A percentile compares a stretch with the other conserved stretches of the same genome.
phyloP scores from a whole-genome alignment of 305 asterid genomes.

The Fraxinus dipetala region DNA sequence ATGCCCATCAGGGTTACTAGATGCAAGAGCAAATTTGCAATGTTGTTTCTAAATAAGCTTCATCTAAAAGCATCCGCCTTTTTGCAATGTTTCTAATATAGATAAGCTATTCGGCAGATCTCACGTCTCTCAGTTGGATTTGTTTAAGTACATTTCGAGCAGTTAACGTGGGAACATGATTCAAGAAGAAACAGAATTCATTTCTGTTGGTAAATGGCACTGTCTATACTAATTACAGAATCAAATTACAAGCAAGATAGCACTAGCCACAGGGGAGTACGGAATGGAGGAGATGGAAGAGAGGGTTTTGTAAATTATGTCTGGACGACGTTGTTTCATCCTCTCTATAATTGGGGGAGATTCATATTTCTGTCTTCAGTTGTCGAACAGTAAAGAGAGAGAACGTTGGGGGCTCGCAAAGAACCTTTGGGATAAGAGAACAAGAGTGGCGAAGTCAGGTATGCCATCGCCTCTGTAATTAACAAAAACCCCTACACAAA shows the following conservation, averaged over 20 bases:
- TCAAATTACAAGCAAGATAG: neutral
- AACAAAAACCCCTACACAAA: neutral
- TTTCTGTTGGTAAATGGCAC: conserved; percentile 23
- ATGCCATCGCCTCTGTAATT: neutral
- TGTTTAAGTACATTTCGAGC: too few relatives aligned
- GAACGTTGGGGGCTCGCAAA: neutral
- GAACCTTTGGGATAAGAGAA: neutral
- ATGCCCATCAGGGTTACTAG: neutral
- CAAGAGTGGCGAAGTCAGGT: neutral
- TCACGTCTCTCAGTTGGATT: too few relatives aligned
- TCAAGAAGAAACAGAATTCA: too few relatives aligned
- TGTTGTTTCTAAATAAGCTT: neutral
- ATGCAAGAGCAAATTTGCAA: neutral
- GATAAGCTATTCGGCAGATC: too few relatives aligned
- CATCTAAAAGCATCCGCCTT: neutral
- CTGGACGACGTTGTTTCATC: neutral
- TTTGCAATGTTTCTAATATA: too few relatives aligned
- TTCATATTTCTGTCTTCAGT: neutral
- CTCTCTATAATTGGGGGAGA: neutral
- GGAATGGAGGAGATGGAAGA: neutral
- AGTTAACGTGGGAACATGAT: too few relatives aligned
- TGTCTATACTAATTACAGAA: neutral
- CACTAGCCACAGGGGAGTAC: neutral
- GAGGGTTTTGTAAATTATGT: neutral
- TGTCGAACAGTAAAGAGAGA: neutral